phyloP scores from a whole-genome alignment of 2,329 filamentous ascomycete species.

The Didymella segeticola region DNA sequence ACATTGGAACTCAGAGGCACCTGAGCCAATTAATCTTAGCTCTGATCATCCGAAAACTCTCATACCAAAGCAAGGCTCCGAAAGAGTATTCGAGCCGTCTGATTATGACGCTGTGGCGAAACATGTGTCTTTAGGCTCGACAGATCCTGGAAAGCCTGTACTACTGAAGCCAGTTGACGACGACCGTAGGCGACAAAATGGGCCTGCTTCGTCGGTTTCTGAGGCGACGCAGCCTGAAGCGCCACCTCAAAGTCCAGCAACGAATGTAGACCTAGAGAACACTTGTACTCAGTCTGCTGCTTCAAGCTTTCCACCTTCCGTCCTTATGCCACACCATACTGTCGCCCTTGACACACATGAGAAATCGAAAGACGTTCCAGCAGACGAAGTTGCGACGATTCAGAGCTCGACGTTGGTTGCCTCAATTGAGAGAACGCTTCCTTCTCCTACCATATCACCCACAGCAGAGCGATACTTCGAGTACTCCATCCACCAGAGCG shows the following conservation, averaged over 20 bases:
- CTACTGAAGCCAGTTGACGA: not conserved
- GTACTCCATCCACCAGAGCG: constrained; percentile 30
- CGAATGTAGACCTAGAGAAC: not conserved
- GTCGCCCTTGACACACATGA: too few species aligned
- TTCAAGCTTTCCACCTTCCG: not conserved
- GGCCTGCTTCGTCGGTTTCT: too few species aligned
- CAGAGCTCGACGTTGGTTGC: too few species aligned
- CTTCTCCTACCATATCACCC: not conserved
- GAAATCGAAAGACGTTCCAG: not conserved
- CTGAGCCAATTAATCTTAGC: not conserved
- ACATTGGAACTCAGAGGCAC: not conserved
- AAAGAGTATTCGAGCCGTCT: not conserved
- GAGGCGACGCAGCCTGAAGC: too few species aligned
- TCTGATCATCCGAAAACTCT: not conserved
- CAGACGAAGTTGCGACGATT: too few species aligned
- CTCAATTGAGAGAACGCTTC: not conserved
- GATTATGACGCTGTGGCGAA: not conserved
- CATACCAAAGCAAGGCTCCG: not conserved
- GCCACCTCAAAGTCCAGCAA: too few species aligned
- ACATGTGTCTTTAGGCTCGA: not conserved
- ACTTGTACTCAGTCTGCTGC: not conserved
- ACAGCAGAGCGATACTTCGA: constrained; percentile 33
- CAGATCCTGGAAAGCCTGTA: not conserved
- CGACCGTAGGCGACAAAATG: too few species aligned
- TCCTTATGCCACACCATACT: not conserved